phyloP scores from a whole-genome alignment of 306 rosid species.

The Medicago ruthenica region DNA sequence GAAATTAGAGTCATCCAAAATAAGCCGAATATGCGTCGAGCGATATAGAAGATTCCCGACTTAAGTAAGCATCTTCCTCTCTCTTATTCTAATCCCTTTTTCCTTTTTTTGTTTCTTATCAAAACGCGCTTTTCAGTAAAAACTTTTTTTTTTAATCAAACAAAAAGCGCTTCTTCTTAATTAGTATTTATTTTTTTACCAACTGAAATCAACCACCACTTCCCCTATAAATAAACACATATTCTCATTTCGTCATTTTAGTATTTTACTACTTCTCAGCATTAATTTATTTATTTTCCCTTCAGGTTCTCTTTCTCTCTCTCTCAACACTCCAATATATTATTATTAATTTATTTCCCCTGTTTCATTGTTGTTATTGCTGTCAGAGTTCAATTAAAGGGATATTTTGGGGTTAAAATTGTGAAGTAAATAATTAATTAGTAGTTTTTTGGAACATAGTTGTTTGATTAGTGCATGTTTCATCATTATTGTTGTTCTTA shows the following conservation, averaged over 20 bases:
- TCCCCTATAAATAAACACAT: background rate
- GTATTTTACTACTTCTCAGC: constrained; percentile 36
- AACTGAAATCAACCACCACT: constrained; percentile 41
- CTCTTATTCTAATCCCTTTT: constrained; percentile 44
- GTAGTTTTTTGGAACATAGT: background rate
- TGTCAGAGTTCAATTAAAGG: constrained; percentile 1
- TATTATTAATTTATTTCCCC: background rate
- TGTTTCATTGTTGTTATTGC: background rate
- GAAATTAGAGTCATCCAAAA: constrained; percentile 8
- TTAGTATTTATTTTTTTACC: background rate
- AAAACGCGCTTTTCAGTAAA: too few species aligned
- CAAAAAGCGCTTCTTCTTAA: background rate
- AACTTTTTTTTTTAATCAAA: too few species aligned
- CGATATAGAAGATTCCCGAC: constrained; percentile 54
- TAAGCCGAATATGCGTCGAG: constrained; percentile 58
- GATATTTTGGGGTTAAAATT: background rate
- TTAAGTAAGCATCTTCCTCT: constrained; percentile 57
- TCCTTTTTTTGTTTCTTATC: constrained; percentile 22
- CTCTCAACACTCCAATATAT: background rate
- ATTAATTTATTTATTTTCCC: background rate
- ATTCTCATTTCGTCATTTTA: background rate
- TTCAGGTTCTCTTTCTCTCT: constrained; percentile 26
- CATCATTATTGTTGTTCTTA: background rate
- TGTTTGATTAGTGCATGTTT: background rate
- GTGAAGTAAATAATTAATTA: background rate